A percentile compares a stretch with the other conserved stretches of the same genome.
Evolutionary conservation across 2,329 filamentous ascomycete genomes (phyloP).

Genomic region (Rutstroemia sp.): DNA sequence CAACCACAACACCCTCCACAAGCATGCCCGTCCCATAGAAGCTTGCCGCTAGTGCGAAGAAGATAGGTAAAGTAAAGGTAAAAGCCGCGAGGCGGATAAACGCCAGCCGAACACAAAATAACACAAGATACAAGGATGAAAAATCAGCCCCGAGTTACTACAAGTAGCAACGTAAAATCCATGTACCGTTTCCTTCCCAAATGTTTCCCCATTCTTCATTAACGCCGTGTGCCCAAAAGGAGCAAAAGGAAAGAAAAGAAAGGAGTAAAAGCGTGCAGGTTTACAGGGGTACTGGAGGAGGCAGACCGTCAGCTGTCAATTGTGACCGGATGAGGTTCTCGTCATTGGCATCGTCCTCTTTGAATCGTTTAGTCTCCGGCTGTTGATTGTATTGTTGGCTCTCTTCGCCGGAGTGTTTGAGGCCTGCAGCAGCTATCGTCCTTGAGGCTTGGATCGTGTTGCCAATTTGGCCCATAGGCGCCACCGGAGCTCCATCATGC

Average conservation of each 20-base stretch:
- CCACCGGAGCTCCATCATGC: slow-evolving; percentile 21
- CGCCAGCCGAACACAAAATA: background rate
- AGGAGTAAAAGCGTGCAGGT: background rate
- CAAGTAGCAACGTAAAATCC: background rate
- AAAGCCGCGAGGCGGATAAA: background rate
- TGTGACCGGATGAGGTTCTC: slow-evolving; percentile 48
- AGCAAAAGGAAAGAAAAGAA: slow-evolving; percentile 3
- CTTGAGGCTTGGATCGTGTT: slow-evolving; percentile 30
- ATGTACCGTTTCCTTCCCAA: background rate
- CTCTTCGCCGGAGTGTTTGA: slow-evolving; percentile 24
- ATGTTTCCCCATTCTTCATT: background rate
- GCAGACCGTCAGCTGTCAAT: slow-evolving; percentile 33
- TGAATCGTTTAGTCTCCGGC: slow-evolving; percentile 28
- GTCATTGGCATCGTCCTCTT: slow-evolving; percentile 36
- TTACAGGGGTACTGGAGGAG: slow-evolving; percentile 20
- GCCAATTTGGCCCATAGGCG: slow-evolving; percentile 31
- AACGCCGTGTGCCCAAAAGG: slow-evolving; percentile 1
- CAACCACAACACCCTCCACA: too few relatives aligned
- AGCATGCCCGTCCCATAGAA: too few relatives aligned
- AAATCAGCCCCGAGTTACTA: background rate
- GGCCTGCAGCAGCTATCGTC: slow-evolving; percentile 27
- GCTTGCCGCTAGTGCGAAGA: too few relatives aligned
- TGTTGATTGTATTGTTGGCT: slow-evolving; percentile 18
- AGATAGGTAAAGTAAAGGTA: too few relatives aligned
- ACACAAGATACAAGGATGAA: background rate